phyloP scores from a whole-genome alignment of 345 rosid genomes.

The Microcos paniculata region DNA sequence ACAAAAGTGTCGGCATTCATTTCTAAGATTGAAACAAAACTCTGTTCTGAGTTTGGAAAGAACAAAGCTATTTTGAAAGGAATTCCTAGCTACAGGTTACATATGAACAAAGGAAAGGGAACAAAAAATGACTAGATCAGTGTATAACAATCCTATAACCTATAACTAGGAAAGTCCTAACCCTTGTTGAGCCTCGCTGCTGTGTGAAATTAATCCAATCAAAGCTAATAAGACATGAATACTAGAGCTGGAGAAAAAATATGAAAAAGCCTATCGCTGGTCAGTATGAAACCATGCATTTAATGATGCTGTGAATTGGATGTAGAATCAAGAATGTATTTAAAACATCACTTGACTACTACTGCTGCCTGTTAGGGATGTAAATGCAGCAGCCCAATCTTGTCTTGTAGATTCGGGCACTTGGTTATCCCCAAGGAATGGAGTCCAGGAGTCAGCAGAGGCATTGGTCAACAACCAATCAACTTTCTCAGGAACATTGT shows the following conservation, averaged over 20 bases:
- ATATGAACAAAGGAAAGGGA: background rate
- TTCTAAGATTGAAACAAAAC: background rate
- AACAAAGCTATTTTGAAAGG: background rate
- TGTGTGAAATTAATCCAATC: background rate
- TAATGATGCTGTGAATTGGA: background rate
- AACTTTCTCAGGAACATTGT: conserved; percentile 48
- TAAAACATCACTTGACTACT: background rate
- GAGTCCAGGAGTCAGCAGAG: conserved; percentile 46
- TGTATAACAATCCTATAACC: background rate
- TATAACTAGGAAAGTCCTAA: background rate
- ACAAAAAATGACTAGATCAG: background rate
- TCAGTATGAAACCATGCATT: background rate
- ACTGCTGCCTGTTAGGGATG: conserved; percentile 17
- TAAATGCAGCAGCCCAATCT: conserved; percentile 53
- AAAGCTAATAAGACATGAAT: background rate
- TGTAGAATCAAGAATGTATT: background rate
- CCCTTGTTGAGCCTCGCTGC: background rate
- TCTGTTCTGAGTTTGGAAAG: background rate
- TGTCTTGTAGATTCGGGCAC: conserved; percentile 39
- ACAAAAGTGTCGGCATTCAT: background rate
- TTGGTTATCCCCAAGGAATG: conserved; percentile 35
- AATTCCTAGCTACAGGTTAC: background rate
- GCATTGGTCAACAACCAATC: conserved; percentile 49
- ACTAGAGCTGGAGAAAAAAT: background rate
- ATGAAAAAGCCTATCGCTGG: background rate